Evolutionary conservation across 495 filamentous ascomycete genomes (phyloP).

Genomic region (Penicillium parvum): DNA sequence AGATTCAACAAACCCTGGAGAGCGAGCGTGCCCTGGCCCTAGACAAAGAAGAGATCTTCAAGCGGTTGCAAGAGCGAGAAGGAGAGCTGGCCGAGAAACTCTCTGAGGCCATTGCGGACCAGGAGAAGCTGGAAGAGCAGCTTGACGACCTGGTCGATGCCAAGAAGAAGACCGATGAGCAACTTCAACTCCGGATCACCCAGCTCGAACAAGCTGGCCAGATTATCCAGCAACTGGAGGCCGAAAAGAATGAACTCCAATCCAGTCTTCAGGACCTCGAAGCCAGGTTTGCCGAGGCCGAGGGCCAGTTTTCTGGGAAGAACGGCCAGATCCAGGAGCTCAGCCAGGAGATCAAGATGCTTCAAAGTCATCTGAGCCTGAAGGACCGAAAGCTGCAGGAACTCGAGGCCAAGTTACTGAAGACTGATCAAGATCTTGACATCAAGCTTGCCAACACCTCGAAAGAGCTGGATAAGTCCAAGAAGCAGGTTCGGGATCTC

Average conservation of each 20-base stretch:
- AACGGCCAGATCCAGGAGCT: constrained; percentile 69
- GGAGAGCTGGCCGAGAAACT: constrained; percentile 88
- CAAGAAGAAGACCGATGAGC: constrained; percentile 83
- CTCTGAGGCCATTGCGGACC: constrained; percentile 87
- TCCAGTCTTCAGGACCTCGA: constrained; percentile 65
- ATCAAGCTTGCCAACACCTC: constrained; percentile 75
- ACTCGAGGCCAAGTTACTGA: constrained; percentile 76
- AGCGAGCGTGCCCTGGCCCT: constrained; percentile 90
- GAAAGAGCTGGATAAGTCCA: constrained; percentile 74
- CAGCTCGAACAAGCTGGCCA: constrained; percentile 89
- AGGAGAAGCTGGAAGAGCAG: constrained; percentile 89
- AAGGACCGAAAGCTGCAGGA: constrained; percentile 91
- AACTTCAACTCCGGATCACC: constrained; percentile 69
- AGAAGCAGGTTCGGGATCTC: constrained; percentile 68
- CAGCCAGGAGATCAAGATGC: constrained; percentile 79
- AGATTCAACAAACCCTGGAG: constrained; percentile 87
- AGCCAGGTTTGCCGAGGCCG: constrained; percentile 59
- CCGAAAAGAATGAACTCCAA: constrained; percentile 72
- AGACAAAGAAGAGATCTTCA: constrained; percentile 98
- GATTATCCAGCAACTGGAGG: constrained; percentile 78
- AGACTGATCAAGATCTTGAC: constrained; percentile 85
- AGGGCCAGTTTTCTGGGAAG: constrained; percentile 61
- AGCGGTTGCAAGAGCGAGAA: constrained; percentile 83
- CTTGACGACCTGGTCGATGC: constrained; percentile 84
- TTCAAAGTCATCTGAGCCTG: constrained; percentile 82